Percentiles rank a stretch among this genome's conserved stretches.
Conservation (phyloP, 495 filamentous ascomycete species). For the Penicillium dipodomyicola region DNA sequence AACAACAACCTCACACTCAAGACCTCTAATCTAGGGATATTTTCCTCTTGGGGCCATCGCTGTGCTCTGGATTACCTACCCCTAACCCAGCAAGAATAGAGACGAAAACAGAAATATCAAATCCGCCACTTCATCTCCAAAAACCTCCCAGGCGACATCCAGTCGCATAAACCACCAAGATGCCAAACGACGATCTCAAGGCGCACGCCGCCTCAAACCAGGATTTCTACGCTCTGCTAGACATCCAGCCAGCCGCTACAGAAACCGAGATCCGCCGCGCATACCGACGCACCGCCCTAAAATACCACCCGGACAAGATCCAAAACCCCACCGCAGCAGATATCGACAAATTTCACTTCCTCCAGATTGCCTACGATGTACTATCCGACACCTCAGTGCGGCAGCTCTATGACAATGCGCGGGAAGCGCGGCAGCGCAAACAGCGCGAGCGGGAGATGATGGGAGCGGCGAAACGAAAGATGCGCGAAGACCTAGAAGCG, state of each 20-base stretch:
- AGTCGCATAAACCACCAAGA: conserved; percentile 21
- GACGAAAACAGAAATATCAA: background rate
- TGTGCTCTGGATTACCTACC: background rate
- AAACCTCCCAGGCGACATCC: conserved; percentile 1
- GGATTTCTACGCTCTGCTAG: conserved; percentile 84
- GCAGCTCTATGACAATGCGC: conserved; percentile 66
- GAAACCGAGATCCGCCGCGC: conserved; percentile 76
- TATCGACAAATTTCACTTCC: conserved; percentile 70
- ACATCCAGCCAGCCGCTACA: conserved; percentile 59
- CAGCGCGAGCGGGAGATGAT: conserved; percentile 63
- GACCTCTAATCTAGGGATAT: background rate
- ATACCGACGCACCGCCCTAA: conserved; percentile 84
- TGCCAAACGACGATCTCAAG: conserved; percentile 53
- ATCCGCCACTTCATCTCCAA: background rate
- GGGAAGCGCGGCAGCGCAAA: conserved; percentile 59
- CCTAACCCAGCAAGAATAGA: background rate
- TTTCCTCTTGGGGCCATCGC: background rate
- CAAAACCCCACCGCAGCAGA: conserved; percentile 54
- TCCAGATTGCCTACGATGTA: conserved; percentile 70
- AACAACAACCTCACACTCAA: background rate
- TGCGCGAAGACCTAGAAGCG: conserved; percentile 74
- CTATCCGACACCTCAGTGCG: conserved; percentile 60
- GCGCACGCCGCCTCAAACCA: conserved; percentile 57
- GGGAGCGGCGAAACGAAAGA: conserved; percentile 63
- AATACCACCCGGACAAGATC: conserved; percentile 87